Conservation (phyloP, 176 grass and related monocot species). For the Sorghum bicolor region DNA sequence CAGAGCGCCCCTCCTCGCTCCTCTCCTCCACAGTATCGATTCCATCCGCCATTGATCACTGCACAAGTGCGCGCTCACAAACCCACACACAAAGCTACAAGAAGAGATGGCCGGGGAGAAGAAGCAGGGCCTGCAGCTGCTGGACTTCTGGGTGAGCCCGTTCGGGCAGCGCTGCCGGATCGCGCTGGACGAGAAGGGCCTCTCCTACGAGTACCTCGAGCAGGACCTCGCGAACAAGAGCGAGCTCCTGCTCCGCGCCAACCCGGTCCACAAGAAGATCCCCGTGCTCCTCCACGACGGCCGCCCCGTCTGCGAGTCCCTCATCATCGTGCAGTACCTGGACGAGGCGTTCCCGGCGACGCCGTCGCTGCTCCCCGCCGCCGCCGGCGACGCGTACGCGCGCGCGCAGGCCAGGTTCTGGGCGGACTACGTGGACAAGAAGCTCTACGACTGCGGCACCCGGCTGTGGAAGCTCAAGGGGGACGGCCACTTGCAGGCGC, state of each 20-base stretch:
- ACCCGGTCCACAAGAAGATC: conserved; percentile 77
- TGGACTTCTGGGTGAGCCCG: conserved; percentile 55
- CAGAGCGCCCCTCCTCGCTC: too few species aligned
- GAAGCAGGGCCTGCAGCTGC: conserved; percentile 42
- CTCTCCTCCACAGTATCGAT: too few species aligned
- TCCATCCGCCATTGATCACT: too few species aligned
- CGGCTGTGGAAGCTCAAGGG: conserved; percentile 35
- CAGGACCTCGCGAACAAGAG: conserved; percentile 50
- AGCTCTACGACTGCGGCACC: conserved; percentile 38
- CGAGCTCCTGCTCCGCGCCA: conserved; percentile 56
- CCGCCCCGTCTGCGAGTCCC: conserved; percentile 52
- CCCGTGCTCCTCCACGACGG: conserved; percentile 64
- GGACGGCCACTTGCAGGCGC: conserved; percentile 15
- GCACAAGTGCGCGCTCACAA: too few species aligned
- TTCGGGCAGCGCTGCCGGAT: too few species aligned
- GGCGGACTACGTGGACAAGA: conserved; percentile 57
- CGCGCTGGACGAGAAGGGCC: neutral
- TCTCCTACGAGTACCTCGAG: conserved; percentile 48
- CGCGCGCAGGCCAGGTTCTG: conserved; percentile 50
- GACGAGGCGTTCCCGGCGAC: conserved; percentile 44
- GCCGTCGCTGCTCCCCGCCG: neutral
- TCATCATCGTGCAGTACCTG: conserved; percentile 56
- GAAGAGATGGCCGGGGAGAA: neutral
- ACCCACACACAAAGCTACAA: too few species aligned
- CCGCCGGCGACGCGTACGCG: conserved; percentile 14